A percentile compares a stretch with the other conserved stretches of the same genome.
phyloP scores from a whole-genome alignment of 1,139 yeast species.

The Suhomyces maxii region DNA sequence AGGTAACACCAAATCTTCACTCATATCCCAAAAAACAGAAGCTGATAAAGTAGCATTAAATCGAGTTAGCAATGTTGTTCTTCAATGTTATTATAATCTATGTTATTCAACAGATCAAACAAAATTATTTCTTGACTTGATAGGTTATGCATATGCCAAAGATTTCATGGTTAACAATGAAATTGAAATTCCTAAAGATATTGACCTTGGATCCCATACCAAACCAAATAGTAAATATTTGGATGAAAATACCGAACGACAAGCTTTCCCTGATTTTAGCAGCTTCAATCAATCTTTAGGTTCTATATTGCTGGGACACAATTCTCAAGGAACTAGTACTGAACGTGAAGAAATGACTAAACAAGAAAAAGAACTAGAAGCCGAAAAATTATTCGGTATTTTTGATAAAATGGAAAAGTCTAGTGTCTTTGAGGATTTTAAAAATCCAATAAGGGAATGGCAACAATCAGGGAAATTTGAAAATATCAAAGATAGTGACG shows the following conservation, averaged over 20 bases:
- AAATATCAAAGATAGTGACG: slow-evolving; percentile 14
- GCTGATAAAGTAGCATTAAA: slow-evolving; percentile 1
- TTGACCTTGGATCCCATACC: slow-evolving; percentile 18
- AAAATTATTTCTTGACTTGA: slow-evolving; percentile 21
- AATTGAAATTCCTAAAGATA: slow-evolving; percentile 16
- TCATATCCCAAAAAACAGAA: not conserved
- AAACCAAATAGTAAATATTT: slow-evolving; percentile 15
- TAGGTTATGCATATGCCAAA: slow-evolving; percentile 25
- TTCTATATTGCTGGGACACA: slow-evolving; percentile 10
- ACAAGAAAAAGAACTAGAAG: slow-evolving; percentile 56
- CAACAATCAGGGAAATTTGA: slow-evolving; percentile 36
- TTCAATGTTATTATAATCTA: slow-evolving; percentile 20
- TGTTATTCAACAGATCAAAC: slow-evolving; percentile 14
- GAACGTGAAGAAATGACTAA: slow-evolving; percentile 31
- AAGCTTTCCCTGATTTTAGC: slow-evolving; percentile 7
- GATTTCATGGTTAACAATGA: slow-evolving; percentile 18
- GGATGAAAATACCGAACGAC: not conserved
- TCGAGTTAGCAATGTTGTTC: slow-evolving; percentile 19
- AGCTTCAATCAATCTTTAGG: slow-evolving; percentile 11
- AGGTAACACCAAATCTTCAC: not conserved
- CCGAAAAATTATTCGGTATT: slow-evolving; percentile 49
- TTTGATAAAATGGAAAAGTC: slow-evolving; percentile 51
- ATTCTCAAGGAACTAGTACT: slow-evolving; percentile 8
- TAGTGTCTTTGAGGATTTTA: slow-evolving; percentile 44
- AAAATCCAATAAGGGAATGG: slow-evolving; percentile 43